These are phyloP conservation scores for Crotalaria pallida DNA, from an alignment of 306 rosid species.

Conservation along the genomic window DNA sequence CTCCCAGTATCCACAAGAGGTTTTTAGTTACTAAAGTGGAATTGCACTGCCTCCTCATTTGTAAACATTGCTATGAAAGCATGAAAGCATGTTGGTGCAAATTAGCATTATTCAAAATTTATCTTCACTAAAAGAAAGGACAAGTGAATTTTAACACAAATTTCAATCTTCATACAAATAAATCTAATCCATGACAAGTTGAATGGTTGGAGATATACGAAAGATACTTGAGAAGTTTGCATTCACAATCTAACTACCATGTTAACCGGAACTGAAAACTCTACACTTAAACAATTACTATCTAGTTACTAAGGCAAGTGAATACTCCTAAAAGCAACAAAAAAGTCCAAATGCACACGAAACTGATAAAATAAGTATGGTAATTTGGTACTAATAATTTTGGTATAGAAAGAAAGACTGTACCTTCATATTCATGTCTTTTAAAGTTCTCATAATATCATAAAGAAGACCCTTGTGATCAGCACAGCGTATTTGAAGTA, in stretches of 20 bases:
- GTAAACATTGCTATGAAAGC: no score
- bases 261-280: neutral
- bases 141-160: neutral
- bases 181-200: neutral
- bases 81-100: no score
- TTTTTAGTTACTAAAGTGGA: no score
- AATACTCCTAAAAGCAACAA: neutral
- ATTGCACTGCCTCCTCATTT: no score
- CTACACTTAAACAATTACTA: neutral
- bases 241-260: neutral
- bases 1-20: no score
- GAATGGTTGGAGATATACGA: neutral
- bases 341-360: neutral
- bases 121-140: neutral
- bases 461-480: constrained; percentile 77
- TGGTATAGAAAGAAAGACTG: constrained; percentile 3
- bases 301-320: neutral
- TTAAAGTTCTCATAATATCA: constrained; percentile 71
- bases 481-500: constrained; percentile 57
- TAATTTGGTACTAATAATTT: neutral
- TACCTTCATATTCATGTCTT: constrained; percentile 67
- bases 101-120: neutral
- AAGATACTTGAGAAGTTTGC: neutral
- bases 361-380: neutral
- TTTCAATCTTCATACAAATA: neutral